Evolutionary conservation across 2,329 filamentous ascomycete species (phyloP).

Genomic region (Cadophora sp.): DNA sequence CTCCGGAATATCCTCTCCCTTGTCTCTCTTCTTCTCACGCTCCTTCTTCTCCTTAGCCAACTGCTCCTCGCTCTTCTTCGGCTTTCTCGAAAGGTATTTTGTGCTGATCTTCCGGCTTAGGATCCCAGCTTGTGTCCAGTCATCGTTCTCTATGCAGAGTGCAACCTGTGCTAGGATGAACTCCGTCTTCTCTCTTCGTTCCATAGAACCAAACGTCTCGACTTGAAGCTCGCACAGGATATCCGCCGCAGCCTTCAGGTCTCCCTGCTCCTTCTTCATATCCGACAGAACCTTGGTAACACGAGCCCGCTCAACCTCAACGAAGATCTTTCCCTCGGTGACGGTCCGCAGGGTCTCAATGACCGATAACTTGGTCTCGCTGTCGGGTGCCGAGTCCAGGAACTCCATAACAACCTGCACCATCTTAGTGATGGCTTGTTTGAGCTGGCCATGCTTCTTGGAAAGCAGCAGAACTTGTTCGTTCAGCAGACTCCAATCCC

Average conservation of each 20-base stretch:
- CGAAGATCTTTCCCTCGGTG: conserved; percentile 99
- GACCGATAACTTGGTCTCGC: conserved; percentile 88
- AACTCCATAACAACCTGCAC: conserved; percentile 96
- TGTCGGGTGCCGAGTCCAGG: conserved; percentile 81
- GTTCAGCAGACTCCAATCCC: conserved; percentile 93
- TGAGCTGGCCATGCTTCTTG: conserved; percentile 99
- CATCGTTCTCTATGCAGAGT: conserved; percentile 92
- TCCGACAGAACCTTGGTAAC: conserved; percentile 94
- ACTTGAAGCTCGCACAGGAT: conserved; percentile 97
- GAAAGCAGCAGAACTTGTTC: conserved; percentile 95
- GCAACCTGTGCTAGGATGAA: conserved; percentile 96
- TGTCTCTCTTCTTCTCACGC: conserved; percentile 82
- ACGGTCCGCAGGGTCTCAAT: conserved; percentile 96
- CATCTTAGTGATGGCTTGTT: conserved; percentile 99
- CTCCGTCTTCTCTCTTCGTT: conserved; percentile 95
- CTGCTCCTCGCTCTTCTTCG: conserved; percentile 88
- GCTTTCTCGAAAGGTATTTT: conserved; percentile 86
- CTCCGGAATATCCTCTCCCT: conserved; percentile 79
- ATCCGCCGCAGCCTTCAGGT: conserved; percentile 87
- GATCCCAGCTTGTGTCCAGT: conserved; percentile 96
- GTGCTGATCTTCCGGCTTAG: conserved; percentile 97
- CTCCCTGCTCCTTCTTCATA: conserved; percentile 96
- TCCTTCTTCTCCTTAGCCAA: conserved; percentile 90
- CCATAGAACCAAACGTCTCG: conserved; percentile 99
- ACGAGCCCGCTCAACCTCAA: conserved; percentile 96